phyloP scores from a whole-genome alignment of 2,329 filamentous ascomycete genomes.

The Trichoderma semiorbis region DNA sequence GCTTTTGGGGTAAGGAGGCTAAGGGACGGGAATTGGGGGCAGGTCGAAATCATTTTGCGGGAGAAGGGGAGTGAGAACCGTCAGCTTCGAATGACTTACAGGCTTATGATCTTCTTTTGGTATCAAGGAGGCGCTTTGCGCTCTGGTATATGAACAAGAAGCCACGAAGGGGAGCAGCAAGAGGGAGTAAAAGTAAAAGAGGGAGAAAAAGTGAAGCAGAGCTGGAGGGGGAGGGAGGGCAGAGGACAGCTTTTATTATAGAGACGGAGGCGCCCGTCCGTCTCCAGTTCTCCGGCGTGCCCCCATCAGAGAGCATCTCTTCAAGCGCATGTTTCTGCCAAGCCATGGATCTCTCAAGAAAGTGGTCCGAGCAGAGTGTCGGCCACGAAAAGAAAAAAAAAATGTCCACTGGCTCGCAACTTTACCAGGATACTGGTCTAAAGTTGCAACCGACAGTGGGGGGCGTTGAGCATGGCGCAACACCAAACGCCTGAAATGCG shows the following conservation, averaged over 20 bases:
- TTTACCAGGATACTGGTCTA: conserved; percentile 10
- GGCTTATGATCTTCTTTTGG: conserved; percentile 10
- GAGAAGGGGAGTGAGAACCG: background rate
- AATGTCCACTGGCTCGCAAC: conserved; percentile 19
- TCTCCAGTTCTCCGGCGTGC: conserved; percentile 14
- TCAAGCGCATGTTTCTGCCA: conserved; percentile 11
- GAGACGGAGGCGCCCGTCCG: conserved; percentile 12
- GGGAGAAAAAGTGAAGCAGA: conserved; percentile 14
- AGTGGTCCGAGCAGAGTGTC: conserved; percentile 17
- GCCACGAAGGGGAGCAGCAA: conserved; percentile 3
- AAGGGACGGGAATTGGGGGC: background rate
- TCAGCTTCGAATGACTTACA: conserved; percentile 17
- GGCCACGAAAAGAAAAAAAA: background rate
- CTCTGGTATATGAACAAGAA: conserved; percentile 6
- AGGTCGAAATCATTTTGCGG: background rate
- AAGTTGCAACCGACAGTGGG: conserved; percentile 23
- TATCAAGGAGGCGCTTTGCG: conserved; percentile 17
- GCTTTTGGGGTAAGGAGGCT: conserved; percentile 9
- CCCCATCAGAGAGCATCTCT: conserved; percentile 7
- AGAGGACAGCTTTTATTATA: conserved; percentile 19
- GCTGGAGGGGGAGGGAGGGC: conserved; percentile 20
- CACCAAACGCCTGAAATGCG: conserved; percentile 6
- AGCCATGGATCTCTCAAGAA: conserved; percentile 19
- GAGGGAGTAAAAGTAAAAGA: conserved; percentile 26
- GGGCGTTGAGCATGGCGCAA: conserved; percentile 14